Evolutionary conservation across 768 basidiomycete species (phyloP), one percentile per base, ranked within the genome.

Genomic region (Naganishia vishniacii): DNA sequence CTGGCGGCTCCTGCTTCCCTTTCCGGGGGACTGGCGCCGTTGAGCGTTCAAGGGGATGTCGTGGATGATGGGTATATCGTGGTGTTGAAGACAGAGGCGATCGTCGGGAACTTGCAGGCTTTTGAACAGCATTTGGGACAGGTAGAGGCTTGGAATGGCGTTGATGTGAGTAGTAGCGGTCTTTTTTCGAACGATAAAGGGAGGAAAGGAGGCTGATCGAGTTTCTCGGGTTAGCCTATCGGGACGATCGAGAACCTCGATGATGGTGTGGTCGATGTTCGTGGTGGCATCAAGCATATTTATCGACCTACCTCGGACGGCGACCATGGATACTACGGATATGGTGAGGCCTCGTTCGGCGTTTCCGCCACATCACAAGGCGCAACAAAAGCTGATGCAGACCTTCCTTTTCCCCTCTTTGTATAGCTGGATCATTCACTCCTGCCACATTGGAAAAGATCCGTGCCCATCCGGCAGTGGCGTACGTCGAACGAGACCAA

Each of bases 401-500:
- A 42, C 29, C 60, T 32, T 61, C 25, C 9, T 41, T 20, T 28
- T 34, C 3, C 32, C 40, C 29, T 9, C 26, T 15, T 0, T 20
- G 37, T 29, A 26, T 56, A 76, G 82, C 91, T 25, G 93, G 91
- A 40, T 80, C 78, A 70, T 93, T 97, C 81, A 83, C 85, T 20
- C 78, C 83, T 29, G 72, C 76, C 31, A 86, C 87, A 45, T 73
- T 99, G 56, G 83, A 89, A 60, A 81, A 83, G 71, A 85, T 99
- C 75, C 83, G 94, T 59, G 77, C 81, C 53, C 82, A 86, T 81
- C 91, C 91, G 11, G 92, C 94, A 76, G 93, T 99, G 32, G 88
- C 85, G 18, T 94, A 88, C 73, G 81, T 99, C 59, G 95, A 99
- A 82, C 84, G 82, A 63, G 95, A 99, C 81, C 92, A 95, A 80